Evolutionary conservation across 208 protist species (phyloP).

Genomic region (Crithidia acanthocephali): DNA sequence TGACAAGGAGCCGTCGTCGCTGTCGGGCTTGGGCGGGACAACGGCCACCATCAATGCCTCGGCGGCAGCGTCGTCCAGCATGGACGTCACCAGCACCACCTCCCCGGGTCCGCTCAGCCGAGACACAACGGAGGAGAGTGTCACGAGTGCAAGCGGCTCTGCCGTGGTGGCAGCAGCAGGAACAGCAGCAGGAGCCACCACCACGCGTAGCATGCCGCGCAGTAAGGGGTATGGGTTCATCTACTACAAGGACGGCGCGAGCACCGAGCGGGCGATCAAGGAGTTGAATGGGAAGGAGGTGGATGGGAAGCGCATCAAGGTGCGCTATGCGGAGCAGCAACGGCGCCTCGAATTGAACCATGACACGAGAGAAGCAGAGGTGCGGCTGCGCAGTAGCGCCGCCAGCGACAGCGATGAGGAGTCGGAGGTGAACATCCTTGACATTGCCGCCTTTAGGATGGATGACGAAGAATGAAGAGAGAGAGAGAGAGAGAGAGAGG

Average conservation of each 20-base stretch:
- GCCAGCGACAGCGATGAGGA: constrained; percentile 2
- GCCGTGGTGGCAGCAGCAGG: neutral
- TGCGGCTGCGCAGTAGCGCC: neutral
- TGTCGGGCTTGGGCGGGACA: neutral
- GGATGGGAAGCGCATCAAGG: constrained; percentile 55
- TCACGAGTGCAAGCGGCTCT: neutral
- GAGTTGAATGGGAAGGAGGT: constrained; percentile 58
- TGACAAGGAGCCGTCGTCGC: neutral
- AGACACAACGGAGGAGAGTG: neutral
- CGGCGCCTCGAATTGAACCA: constrained; percentile 18
- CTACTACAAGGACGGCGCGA: constrained; percentile 65
- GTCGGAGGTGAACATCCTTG: neutral
- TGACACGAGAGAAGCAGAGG: neutral
- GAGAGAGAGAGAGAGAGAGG: neutral
- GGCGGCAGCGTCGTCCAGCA: neutral
- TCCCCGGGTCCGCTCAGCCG: neutral
- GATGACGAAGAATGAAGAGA: constrained; percentile 3
- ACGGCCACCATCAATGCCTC: too few relatives aligned
- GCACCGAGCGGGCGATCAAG: constrained; percentile 56
- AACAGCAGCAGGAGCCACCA: neutral
- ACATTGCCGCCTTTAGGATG: neutral
- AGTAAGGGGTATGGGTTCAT: constrained; percentile 86
- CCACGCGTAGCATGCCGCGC: constrained; percentile 25
- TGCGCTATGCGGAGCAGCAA: constrained; percentile 70
- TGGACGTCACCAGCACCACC: neutral